Conservation (phyloP, 805 yeast species). For the Saccharomycopsis lassenensis region DNA sequence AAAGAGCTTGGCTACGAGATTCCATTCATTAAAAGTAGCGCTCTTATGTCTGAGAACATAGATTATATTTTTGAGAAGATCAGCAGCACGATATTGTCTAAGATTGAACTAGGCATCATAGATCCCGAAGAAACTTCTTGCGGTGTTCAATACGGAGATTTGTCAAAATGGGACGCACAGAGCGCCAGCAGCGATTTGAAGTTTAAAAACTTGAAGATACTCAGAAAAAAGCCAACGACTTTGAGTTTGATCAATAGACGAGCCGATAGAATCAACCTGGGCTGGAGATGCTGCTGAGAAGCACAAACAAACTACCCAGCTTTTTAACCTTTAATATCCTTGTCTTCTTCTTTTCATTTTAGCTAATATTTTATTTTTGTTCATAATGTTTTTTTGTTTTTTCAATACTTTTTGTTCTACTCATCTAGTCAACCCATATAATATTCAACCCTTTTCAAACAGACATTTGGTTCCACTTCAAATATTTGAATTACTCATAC, state of each 20-base stretch:
- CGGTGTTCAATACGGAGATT: slow-evolving; percentile 44
- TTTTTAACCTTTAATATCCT: background rate
- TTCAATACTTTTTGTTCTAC: no score
- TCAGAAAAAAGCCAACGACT: slow-evolving; percentile 13
- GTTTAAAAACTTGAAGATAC: slow-evolving; percentile 1
- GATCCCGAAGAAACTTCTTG: slow-evolving; percentile 36
- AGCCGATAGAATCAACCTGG: background rate
- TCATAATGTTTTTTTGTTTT: no score
- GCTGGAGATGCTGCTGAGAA: slow-evolving; percentile 8
- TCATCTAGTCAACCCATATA: no score
- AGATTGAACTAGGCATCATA: slow-evolving; percentile 35
- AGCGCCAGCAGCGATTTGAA: slow-evolving; percentile 26
- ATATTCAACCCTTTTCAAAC: no score
- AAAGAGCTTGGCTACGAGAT: slow-evolving; percentile 23
- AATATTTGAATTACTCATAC: no score
- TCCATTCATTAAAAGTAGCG: slow-evolving; percentile 31
- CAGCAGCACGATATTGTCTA: slow-evolving; percentile 31
- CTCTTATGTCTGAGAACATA: slow-evolving; percentile 31
- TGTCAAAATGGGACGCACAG: slow-evolving; percentile 26
- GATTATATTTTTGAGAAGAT: slow-evolving; percentile 30
- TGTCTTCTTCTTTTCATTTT: background rate
- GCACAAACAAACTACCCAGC: no score
- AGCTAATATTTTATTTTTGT: no score
- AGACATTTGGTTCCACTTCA: no score
- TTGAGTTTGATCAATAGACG: slow-evolving; percentile 14